Conservation (phyloP, 1,284 basidiomycete species). For the Pseudozyma pruni region DNA sequence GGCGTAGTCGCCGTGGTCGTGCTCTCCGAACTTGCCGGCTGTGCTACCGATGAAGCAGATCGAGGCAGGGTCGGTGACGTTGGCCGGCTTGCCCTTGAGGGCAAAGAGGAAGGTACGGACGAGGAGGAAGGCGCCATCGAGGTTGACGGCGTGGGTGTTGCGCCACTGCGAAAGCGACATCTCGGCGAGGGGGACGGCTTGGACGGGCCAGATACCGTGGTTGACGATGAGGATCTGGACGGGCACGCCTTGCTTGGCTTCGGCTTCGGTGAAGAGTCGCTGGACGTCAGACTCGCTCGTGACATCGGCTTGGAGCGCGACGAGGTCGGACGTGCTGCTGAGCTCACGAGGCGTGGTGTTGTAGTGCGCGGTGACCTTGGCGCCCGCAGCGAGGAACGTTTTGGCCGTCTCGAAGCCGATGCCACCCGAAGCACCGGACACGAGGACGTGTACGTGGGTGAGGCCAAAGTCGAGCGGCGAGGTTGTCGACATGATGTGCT, state of each 20-base stretch:
- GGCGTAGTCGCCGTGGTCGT: conserved; percentile 67
- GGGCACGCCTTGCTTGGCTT: conserved; percentile 64
- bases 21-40: conserved; percentile 79
- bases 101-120: conserved; percentile 74
- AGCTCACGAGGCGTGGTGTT: conserved; percentile 73
- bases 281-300: conserved; percentile 74
- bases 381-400: conserved; percentile 69
- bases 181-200: conserved; percentile 72
- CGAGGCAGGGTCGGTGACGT: conserved; percentile 72
- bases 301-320: conserved; percentile 74
- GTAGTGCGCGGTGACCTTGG: conserved; percentile 79
- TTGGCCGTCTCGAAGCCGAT: conserved; percentile 48
- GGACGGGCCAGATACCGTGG: conserved; percentile 73
- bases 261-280: conserved; percentile 63
- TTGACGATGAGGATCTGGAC: conserved; percentile 74
- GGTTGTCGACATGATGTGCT: conserved; percentile 1
- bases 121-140: conserved; percentile 77
- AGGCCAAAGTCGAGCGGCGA: conserved; percentile 44
- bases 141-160: conserved; percentile 74
- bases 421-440: conserved; percentile 41
- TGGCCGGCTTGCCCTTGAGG: conserved; percentile 70
- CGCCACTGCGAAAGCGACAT: conserved; percentile 78
- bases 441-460: conserved; percentile 31
- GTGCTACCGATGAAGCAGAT: conserved; percentile 78
- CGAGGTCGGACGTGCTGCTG: conserved; percentile 66